Percentiles rank a stretch among this genome's conserved stretches.
Conservation (phyloP, 345 rosid genomes). For the Eucalyptus sideroxylon region DNA sequence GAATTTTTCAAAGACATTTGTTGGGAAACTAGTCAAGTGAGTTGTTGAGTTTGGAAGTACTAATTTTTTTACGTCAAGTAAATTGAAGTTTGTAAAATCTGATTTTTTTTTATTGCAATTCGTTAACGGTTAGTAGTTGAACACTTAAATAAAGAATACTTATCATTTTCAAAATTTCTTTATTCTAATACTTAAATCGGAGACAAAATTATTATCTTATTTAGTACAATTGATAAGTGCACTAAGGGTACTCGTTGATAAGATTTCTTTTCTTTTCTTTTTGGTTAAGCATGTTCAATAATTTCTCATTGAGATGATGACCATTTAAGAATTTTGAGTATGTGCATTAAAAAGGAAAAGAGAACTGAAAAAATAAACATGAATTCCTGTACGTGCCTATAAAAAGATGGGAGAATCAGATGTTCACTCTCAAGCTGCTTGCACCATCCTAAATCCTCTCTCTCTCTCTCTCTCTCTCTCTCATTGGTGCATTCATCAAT, state of each 20-base stretch:
- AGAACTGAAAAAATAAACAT: no score
- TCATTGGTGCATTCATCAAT: background rate
- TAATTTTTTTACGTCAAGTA: rapidly evolving
- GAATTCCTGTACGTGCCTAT: no score
- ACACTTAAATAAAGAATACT: background rate
- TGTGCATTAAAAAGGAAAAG: background rate
- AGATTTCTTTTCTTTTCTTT: no score
- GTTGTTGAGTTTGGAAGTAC: background rate
- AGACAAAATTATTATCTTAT: background rate
- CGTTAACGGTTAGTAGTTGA: rapidly evolving
- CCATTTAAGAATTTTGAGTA: background rate
- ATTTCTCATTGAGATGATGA: background rate
- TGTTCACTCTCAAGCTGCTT: background rate
- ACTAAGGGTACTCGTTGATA: background rate
- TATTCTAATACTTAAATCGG: rapidly evolving
- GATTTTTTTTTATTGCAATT: background rate
- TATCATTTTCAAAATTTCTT: background rate
- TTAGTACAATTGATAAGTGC: background rate
- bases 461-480: background rate
- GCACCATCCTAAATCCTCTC: background rate
- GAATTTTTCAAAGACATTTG: background rate
- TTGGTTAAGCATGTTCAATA: background rate
- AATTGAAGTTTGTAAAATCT: background rate
- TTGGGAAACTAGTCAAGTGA: background rate
- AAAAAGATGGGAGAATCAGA: background rate